Evolutionary conservation across 2,329 filamentous ascomycete genomes (phyloP), one percentile per base, ranked within the genome.

Genomic region (Neoarthrinium moseri): DNA sequence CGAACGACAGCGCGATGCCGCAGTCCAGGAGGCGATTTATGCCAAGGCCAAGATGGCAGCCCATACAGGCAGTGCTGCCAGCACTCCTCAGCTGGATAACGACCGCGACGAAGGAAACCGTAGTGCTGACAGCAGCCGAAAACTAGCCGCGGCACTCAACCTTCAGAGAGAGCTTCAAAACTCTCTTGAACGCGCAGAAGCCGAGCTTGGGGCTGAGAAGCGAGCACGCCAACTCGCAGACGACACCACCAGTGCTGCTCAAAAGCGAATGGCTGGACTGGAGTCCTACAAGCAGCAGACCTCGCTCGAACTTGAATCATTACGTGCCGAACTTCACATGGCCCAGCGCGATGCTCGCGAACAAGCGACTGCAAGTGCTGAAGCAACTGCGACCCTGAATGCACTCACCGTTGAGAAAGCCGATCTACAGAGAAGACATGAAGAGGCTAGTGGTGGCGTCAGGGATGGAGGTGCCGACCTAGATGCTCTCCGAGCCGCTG

Each of bases 11-110:
- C 81, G 95, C 41, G 94, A 99, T 67, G 84, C 87, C 32, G 94
- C 94, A n/a, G 85, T 99, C 44, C 88, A 86, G 57, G 95, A 99
- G 69, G 94, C 94, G 1, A 87, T 94, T 1, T 97, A 97, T 66
- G 89, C 91, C 26, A 96, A 95, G 62, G 91, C 95, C 3, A 96
- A 90, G 62, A 73, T 96, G 42, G 91, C 91, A 23, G 91, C 91
- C 6, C 86, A 91, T 52, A 58, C 67, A 29, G 78, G 83, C 45
- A 90, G 86, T 56, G 77, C 83, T 42, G 74, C 74, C 33, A 77
- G 75, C 58, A 78, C 81, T 32, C 70, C 86, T 46, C 75, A 83
- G 59, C 65, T 81, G 3, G 83, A 83, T 36, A 75, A 65, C 12
- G 79, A 80, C 40, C 74, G 82, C 29, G 86, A 88, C 41, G 69